Evolutionary conservation across 1,284 basidiomycete species (phyloP), one percentile per base, ranked within the genome.

Genomic region (Cryptococcus sp.): DNA sequence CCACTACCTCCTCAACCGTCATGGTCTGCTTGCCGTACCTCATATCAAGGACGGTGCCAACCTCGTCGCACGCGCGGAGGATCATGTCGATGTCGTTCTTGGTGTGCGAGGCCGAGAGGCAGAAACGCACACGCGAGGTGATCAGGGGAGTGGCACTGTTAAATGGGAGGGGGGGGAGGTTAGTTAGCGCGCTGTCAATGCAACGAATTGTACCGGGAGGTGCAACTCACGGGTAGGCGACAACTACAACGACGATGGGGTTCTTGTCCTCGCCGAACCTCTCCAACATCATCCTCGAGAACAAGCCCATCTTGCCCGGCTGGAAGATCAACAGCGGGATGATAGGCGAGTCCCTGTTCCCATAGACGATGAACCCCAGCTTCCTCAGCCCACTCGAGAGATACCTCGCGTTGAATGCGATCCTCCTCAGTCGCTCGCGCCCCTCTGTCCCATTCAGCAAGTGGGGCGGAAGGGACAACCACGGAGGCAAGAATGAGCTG

Each of bases 321-420:
- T 93, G 85, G 83, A 92, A 99, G 40, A 98, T 81, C 56, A 98
- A 81, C 45, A 98, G 80, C 0, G 96, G 96, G 3, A 98, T 87
- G 65, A 98, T 92, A 3, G 96, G 94, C 23, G 89, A 92, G 69
- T 93, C 87, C 51, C 86, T 84, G 77, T 91, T 87, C 0, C 95
- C 93, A 69, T 94, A 98, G 9, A 91, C 89, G 80, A 98, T 96
- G 81, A 98, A 98, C 0, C 95, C 96, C 40, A 98, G 85, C 75
- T 93, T 95, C 67, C 85, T 82, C 53, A 98, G 82, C 4, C 88
- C 95, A 8, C 84, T 84, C 61, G 88, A 87, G 52, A 98, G 86
- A 79, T 98, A 98, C 13, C 92, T 85, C 23, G 90, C 83, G 80
- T 98, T 98, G 84, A 98, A 98, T 0, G 93, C 92, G 23, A 98